phyloP scores from a whole-genome alignment of 805 yeast genomes.

The Zygosaccharomyces lentus region DNA sequence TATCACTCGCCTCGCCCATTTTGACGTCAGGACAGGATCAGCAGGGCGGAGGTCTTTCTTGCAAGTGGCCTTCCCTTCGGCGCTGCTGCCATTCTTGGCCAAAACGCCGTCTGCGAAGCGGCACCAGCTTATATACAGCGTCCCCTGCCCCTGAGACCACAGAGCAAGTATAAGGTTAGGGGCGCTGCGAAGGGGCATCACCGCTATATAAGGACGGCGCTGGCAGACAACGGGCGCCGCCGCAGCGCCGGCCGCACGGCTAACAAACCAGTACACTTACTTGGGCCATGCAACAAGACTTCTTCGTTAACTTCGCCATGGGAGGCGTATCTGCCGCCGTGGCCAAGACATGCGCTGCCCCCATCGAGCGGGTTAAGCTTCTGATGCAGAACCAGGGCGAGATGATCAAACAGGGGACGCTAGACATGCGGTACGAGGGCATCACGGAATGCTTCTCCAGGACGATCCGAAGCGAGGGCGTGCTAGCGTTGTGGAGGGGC shows the following conservation, averaged over 20 bases:
- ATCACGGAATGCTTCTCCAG: constrained; percentile 85
- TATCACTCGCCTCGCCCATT: no score
- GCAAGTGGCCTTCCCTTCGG: no score
- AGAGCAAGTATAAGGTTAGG: background rate
- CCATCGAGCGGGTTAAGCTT: constrained; percentile 86
- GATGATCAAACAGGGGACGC: constrained; percentile 93
- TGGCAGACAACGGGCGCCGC: background rate
- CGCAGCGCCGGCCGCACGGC: background rate
- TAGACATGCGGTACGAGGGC: constrained; percentile 75
- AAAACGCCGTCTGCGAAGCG: no score
- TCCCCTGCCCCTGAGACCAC: no score
- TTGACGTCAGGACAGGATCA: no score
- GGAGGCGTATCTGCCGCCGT: constrained; percentile 98
- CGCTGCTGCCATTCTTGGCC: no score
- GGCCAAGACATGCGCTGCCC: constrained; percentile 93
- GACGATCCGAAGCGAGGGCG: constrained; percentile 86
- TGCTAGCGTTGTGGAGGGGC: constrained; percentile 93
- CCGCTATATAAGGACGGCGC: background rate
- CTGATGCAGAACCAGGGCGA: constrained; percentile 94
- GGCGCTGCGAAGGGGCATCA: background rate
- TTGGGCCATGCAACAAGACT: constrained; percentile 2
- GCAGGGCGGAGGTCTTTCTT: no score
- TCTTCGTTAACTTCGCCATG: constrained; percentile 66
- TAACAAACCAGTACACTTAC: background rate
- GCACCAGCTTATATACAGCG: no score